Conservation (phyloP, 2,329 filamentous ascomycete species). For the Rhinocladiella mackenziei region DNA sequence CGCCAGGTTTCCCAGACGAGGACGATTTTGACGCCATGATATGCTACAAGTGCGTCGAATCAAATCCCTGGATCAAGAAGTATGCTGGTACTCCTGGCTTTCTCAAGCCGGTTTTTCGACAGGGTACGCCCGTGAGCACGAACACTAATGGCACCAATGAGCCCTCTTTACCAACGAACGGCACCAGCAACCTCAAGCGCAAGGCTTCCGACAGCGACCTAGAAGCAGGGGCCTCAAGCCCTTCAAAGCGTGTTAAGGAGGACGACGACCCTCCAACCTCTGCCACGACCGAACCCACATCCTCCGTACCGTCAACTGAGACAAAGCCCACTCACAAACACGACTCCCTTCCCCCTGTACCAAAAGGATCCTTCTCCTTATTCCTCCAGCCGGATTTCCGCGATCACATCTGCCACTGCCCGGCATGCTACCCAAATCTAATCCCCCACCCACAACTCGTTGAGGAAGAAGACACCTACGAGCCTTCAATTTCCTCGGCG, state of each 20-base stretch:
- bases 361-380: constrained; percentile 65
- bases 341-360: constrained; percentile 53
- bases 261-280: constrained; percentile 39
- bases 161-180: background rate
- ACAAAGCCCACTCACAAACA: constrained; percentile 56
- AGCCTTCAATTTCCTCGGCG: constrained; percentile 71
- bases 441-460: constrained; percentile 72
- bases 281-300: constrained; percentile 19
- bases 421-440: constrained; percentile 71
- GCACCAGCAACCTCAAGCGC: constrained; percentile 37
- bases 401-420: constrained; percentile 74
- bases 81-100: constrained; percentile 82
- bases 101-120: constrained; percentile 63
- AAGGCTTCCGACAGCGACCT: constrained; percentile 39
- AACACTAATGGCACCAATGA: background rate
- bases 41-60: constrained; percentile 88
- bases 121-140: constrained; percentile 29
- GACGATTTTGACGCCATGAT: constrained; percentile 86
- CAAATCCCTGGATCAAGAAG: constrained; percentile 84
- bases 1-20: constrained; percentile 81
- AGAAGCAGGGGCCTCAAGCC: constrained; percentile 22
- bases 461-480: constrained; percentile 91
- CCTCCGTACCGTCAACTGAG: background rate
- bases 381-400: constrained; percentile 80
- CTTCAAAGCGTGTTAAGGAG: constrained; percentile 63